Evolutionary conservation across 2,329 filamentous ascomycete genomes (phyloP), one percentile per base, ranked within the genome.

Genomic region (Trichophyton verrucosum): DNA sequence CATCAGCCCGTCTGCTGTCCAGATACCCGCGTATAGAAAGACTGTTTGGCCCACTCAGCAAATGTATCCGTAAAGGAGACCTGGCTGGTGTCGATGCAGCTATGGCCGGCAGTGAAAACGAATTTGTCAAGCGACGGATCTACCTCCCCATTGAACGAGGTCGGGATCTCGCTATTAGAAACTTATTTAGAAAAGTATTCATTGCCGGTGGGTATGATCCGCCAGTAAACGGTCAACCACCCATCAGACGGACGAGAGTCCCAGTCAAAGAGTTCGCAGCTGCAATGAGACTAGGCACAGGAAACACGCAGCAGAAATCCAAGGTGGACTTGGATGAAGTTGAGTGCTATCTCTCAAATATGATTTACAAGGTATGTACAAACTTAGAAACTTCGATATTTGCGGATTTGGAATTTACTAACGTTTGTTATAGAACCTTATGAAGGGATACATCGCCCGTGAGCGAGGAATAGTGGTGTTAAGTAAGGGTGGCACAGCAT

Each of bases 391-490:
- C 6, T 60, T 11, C 22, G 27, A 20, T n/a, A 53, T 55, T 55
- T 5, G 44, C 38, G 36, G 33, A 11, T 11, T 4, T 7, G 33
- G 15, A n/a, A 44, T 24, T 22, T 9, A 8, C 33, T 57, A 44
- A 44, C 9, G 61, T 63, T 66, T 68, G 33, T n/a, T 55, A 51
- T 66, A 96, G 90, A 88, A 88, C 62, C 80, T 94, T 24, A 96
- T 99, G 89, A 99, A 97, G 76, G 94, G 95, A 46, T 99, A 99
- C 75, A 99, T 99, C 66, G 87, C 92, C 36, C 87, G 92, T 60
- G 91, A 96, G 67, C 85, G 88, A 66, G 88, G 87, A 38, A 91
- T 91, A 66, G 88, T 99, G 30, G 94, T 99, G 20, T 77, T 99
- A 61, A 96, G 90, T 73, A 97, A 96, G 74, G 88, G 83, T 62